phyloP scores from a whole-genome alignment of 1,139 yeast species.

The Yamadazyma atlantica region DNA sequence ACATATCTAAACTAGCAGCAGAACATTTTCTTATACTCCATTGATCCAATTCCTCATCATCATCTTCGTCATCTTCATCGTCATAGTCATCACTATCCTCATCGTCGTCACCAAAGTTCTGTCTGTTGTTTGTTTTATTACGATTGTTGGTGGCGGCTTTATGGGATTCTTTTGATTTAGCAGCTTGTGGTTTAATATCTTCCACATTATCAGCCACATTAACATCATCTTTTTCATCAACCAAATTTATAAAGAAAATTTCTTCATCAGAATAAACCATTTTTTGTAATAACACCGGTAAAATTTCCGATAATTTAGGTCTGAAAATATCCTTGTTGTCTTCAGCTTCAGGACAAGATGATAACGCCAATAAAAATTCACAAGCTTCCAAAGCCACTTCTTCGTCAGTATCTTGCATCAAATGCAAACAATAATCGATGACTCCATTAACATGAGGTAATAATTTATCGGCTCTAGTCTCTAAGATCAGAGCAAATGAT shows the following conservation, averaged over 20 bases:
- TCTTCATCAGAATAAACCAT: conserved; percentile 92
- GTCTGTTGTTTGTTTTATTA: conserved; percentile 6
- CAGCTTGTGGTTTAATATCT: conserved; percentile 79
- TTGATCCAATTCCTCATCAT: conserved; percentile 60
- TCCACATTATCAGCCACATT: conserved; percentile 75
- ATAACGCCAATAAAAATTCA: conserved; percentile 79
- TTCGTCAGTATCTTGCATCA: conserved; percentile 64
- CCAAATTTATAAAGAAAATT: conserved; percentile 63
- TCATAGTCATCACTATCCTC: conserved; percentile 44
- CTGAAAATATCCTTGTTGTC: conserved; percentile 49
- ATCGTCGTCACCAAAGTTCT: conserved; percentile 10
- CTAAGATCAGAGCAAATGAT: conserved; percentile 72
- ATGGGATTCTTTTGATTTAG: conserved; percentile 69
- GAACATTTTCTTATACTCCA: conserved; percentile 95
- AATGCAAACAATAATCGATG: conserved; percentile 77
- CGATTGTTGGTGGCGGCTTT: conserved; percentile 24
- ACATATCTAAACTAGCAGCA: conserved; percentile 86
- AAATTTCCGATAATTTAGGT: conserved; percentile 58
- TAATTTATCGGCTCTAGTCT: conserved; percentile 77
- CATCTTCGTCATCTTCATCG: conserved; percentile 66
- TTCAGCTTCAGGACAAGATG: conserved; percentile 53
- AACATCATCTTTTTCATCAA: conserved; percentile 71
- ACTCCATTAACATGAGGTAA: conserved; percentile 83
- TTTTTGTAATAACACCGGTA: conserved; percentile 74
- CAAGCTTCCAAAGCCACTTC: conserved; percentile 89